phyloP scores from a whole-genome alignment of 305 asterid genomes.

The Withania somnifera region DNA sequence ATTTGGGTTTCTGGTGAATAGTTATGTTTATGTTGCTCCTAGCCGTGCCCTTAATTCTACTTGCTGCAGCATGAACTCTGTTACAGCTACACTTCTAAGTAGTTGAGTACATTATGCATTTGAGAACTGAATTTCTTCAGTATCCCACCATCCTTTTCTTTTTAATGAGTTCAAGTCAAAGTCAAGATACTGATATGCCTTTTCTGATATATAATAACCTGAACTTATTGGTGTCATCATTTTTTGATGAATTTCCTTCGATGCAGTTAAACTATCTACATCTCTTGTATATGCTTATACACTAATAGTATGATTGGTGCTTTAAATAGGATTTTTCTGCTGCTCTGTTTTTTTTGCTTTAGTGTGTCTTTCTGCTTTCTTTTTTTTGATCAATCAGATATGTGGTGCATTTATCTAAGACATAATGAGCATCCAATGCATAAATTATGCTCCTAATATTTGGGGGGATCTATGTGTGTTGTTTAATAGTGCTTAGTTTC shows the following conservation, averaged over 20 bases:
- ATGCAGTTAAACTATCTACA: background rate
- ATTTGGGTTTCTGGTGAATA: background rate
- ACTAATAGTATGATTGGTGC: background rate
- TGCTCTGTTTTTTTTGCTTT: background rate
- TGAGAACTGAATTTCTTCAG: background rate
- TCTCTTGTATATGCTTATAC: background rate
- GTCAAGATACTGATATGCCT: background rate
- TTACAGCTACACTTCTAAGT: background rate
- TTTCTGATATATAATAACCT: background rate
- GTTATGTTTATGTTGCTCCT: background rate
- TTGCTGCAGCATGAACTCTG: background rate
- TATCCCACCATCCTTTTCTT: background rate
- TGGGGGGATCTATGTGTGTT: background rate
- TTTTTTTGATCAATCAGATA: background rate
- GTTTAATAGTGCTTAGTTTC: background rate
- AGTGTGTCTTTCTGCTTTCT: background rate
- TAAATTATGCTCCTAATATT: background rate
- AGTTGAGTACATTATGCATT: background rate
- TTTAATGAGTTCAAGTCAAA: background rate
- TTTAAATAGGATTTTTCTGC: background rate
- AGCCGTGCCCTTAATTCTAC: background rate
- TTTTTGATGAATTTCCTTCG: background rate
- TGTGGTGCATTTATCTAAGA: background rate
- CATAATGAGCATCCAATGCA: background rate
- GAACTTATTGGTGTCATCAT: background rate